phyloP scores from a whole-genome alignment of 169 alveolate genomes.

The Besnoitia besnoiti region DNA sequence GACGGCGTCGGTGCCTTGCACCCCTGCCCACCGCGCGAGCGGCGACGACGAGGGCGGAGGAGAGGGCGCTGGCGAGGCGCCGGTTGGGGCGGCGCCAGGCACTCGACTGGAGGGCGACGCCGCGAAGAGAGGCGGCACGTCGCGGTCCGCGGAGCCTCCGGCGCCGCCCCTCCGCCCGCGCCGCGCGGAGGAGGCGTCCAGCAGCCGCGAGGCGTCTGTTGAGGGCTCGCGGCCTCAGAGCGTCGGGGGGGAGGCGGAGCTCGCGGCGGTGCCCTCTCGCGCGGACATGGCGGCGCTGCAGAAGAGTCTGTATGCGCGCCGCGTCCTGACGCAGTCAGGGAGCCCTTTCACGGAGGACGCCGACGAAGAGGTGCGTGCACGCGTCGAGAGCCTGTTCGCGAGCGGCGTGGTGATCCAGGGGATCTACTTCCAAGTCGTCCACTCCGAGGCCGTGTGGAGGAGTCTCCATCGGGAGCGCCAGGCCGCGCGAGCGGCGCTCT shows the following conservation, averaged over 20 bases:
- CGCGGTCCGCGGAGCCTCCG: background rate
- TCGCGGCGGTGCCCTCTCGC: background rate
- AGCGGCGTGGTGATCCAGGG: constrained; percentile 59
- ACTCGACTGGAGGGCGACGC: background rate
- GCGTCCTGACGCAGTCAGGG: background rate
- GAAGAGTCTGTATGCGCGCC: background rate
- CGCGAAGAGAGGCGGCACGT: background rate
- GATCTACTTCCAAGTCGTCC: constrained; percentile 41
- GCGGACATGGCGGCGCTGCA: constrained; percentile 1
- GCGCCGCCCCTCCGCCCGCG: background rate
- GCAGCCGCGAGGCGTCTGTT: background rate
- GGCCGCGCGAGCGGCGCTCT: constrained; percentile 53
- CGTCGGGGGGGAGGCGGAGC: background rate
- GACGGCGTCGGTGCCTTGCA: background rate
- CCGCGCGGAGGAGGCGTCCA: background rate
- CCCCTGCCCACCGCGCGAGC: background rate
- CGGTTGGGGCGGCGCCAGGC: background rate
- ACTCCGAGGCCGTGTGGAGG: constrained; percentile 35
- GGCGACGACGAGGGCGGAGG: background rate
- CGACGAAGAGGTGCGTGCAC: background rate
- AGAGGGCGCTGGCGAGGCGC: too few species aligned
- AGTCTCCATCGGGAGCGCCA: constrained; percentile 61
- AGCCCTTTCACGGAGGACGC: background rate
- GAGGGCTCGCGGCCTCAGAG: background rate
- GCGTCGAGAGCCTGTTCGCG: background rate